Conservation (phyloP, 2,329 filamentous ascomycete genomes). For the Colletotrichum noveboracense region DNA sequence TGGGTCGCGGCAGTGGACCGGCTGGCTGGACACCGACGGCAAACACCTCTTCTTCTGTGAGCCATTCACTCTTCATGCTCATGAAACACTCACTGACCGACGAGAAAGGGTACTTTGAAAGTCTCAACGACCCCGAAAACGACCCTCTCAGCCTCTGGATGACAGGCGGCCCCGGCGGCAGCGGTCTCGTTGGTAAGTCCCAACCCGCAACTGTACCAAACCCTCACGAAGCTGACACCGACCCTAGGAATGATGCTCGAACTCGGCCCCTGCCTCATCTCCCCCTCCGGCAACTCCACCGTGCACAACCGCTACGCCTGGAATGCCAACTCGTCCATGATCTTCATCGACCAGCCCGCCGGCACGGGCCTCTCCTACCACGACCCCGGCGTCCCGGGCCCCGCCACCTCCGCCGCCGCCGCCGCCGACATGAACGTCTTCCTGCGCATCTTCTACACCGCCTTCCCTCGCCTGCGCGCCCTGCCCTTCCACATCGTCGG, state of each 20-base stretch:
- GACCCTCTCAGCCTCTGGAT: constrained; percentile 58
- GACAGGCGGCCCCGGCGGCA: constrained; percentile 64
- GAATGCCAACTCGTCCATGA: constrained; percentile 35
- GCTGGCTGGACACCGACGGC: constrained; percentile 29
- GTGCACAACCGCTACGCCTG: constrained; percentile 21
- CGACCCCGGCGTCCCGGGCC: constrained; percentile 25
- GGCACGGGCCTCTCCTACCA: constrained; percentile 63
- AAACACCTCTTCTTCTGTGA: constrained; percentile 26
- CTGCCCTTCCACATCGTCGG: constrained; percentile 51
- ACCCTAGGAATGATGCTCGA: constrained; percentile 17
- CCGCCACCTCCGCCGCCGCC: constrained; percentile 44
- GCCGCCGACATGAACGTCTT: constrained; percentile 55
- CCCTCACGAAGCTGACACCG: background rate
- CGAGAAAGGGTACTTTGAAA: constrained; percentile 29
- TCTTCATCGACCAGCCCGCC: constrained; percentile 56
- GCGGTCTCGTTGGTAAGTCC: constrained; percentile 50
- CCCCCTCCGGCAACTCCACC: constrained; percentile 12
- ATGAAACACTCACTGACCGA: background rate
- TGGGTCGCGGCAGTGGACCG: constrained; percentile 30
- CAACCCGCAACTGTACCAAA: rapidly evolving
- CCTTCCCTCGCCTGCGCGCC: constrained; percentile 44
- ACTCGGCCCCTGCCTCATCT: constrained; percentile 22
- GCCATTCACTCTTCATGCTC: background rate
- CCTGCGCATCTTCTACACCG: constrained; percentile 49
- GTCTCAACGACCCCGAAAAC: constrained; percentile 27